These are phyloP conservation scores for Rhizopogon salebrosus DNA, from an alignment of 768 basidiomycete species.

Conservation along the genomic window DNA sequence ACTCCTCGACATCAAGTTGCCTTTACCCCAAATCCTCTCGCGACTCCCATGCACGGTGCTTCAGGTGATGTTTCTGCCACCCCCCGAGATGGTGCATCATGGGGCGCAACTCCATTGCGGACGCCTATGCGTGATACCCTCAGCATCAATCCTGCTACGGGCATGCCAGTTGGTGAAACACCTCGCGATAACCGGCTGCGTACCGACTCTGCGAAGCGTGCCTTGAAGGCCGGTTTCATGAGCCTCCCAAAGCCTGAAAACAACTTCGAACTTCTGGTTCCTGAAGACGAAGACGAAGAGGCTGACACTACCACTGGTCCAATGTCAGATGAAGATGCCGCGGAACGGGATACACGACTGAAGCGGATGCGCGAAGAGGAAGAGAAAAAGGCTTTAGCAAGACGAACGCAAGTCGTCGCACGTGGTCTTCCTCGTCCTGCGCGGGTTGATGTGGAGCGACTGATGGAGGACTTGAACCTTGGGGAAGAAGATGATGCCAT, in stretches of 20 bases:
- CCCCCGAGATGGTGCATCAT: constrained; percentile 38
- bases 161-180: constrained; percentile 54
- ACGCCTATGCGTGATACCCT: constrained; percentile 94
- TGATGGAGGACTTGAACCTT: constrained; percentile 57
- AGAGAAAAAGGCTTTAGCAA: constrained; percentile 71
- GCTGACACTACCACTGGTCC: constrained; percentile 21
- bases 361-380: constrained; percentile 67
- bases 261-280: constrained; percentile 92
- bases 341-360: constrained; percentile 80
- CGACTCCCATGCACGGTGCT: constrained; percentile 66
- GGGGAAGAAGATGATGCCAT: constrained; percentile 43
- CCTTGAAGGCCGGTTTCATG: constrained; percentile 77
- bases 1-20: constrained; percentile 89
- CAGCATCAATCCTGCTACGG: constrained; percentile 75
- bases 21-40: constrained; percentile 95
- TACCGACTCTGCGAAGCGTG: constrained; percentile 60
- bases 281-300: constrained; percentile 71
- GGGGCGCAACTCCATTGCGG: constrained; percentile 74
- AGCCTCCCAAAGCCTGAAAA: constrained; percentile 90
- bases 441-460: constrained; percentile 64
- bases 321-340: constrained; percentile 75
- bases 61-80: constrained; percentile 43
- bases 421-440: constrained; percentile 80
- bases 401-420: constrained; percentile 79
- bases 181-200: constrained; percentile 73